Percentiles rank a stretch among this genome's conserved stretches.
Conservation (phyloP, 106 monocot genomes). For the Apostasia ramifera region DNA sequence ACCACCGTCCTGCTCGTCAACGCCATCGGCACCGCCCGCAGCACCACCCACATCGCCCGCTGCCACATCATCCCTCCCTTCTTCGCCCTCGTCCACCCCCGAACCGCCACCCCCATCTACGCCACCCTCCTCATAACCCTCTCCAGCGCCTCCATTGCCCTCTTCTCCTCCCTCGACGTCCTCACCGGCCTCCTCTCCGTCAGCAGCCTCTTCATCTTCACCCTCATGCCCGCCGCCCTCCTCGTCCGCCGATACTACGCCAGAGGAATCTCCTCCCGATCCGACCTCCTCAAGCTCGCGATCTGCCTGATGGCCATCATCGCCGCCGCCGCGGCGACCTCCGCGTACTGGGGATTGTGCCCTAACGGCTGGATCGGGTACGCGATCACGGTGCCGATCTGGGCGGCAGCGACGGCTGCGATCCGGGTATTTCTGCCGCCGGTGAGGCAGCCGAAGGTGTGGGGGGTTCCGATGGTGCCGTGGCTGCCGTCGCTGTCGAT, state of each 20-base stretch:
- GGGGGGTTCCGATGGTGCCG: constrained; percentile 74
- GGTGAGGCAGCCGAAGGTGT: constrained; percentile 43
- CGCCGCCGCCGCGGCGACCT: constrained; percentile 28
- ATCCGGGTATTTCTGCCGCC: constrained; percentile 31
- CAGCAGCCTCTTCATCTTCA: constrained; percentile 69
- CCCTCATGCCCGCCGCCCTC: constrained; percentile 50
- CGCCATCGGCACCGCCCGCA: constrained; percentile 44
- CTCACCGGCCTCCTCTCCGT: constrained; percentile 48
- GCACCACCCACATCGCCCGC: constrained; percentile 62
- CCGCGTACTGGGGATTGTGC: constrained; percentile 48
- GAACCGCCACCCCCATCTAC: constrained; percentile 47
- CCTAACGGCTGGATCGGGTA: constrained; percentile 48
- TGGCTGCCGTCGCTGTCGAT: constrained; percentile 74
- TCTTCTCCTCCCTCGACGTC: constrained; percentile 56
- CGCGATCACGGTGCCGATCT: constrained; percentile 22
- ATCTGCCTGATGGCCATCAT: constrained; percentile 23
- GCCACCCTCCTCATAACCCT: constrained; percentile 38
- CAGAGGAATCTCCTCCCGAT: constrained; percentile 10
- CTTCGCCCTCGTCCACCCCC: constrained; percentile 55
- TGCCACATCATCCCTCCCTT: constrained; percentile 57
- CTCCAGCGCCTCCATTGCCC: constrained; percentile 23
- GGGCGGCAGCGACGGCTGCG: constrained; percentile 45
- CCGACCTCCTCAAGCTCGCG: constrained; percentile 20
- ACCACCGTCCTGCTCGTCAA: constrained; percentile 59
- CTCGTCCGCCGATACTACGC: constrained; percentile 51